Percentiles rank a stretch among this genome's conserved stretches.
Conservation (phyloP, 306 rosid genomes). For the Acmispon strigosus region DNA sequence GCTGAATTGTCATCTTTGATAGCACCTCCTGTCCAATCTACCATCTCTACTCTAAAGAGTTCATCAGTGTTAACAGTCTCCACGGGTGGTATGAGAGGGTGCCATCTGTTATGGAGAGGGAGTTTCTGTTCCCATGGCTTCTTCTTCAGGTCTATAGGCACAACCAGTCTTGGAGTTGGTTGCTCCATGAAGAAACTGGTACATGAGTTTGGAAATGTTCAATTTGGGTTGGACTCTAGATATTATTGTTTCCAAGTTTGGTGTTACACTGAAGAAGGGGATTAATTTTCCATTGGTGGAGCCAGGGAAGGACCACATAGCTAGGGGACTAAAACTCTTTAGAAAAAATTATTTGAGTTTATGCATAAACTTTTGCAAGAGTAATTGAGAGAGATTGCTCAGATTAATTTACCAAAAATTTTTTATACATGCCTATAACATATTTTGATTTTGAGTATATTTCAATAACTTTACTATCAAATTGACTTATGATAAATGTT, state of each 20-base stretch:
- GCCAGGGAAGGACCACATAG: constrained; percentile 17
- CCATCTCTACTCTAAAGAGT: constrained; percentile 69
- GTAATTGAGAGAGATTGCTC: no score
- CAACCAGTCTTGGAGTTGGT: constrained; percentile 36
- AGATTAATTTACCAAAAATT: no score
- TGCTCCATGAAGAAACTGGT: constrained; percentile 54
- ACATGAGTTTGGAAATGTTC: not conserved
- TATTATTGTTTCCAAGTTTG: not conserved
- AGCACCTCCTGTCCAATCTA: constrained; percentile 80
- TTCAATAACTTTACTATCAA: no score
- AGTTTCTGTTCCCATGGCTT: constrained; percentile 69
- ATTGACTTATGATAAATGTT: no score
- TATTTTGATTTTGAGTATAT: no score
- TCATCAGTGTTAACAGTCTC: constrained; percentile 23
- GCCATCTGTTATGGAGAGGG: constrained; percentile 91
- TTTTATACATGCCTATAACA: no score
- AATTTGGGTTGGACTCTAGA: not conserved
- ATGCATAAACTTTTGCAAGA: no score
- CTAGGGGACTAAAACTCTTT: not conserved
- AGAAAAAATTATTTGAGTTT: no score
- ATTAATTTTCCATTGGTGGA: not conserved
- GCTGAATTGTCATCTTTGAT: constrained; percentile 63
- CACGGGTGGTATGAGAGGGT: constrained; percentile 49
- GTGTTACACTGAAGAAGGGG: constrained; percentile 2
- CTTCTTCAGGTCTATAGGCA: constrained; percentile 58